phyloP scores from a whole-genome alignment of 2,329 filamentous ascomycete genomes.

The Paradendryphiella salina region DNA sequence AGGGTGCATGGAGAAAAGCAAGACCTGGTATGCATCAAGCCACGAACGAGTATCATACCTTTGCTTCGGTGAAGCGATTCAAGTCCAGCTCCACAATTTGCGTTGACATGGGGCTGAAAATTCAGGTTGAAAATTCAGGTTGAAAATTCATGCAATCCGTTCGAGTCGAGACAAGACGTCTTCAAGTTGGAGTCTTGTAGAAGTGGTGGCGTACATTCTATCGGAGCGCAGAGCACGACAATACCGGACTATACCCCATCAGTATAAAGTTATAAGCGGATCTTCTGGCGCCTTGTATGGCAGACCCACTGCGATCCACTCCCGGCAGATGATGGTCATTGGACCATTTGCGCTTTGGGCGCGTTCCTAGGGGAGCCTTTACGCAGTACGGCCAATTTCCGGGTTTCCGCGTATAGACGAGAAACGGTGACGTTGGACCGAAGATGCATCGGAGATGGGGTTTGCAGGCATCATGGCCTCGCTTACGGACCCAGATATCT shows the following conservation, averaged over 20 bases:
- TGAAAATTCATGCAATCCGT: constrained; percentile 1
- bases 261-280: constrained; percentile 2
- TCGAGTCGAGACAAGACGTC: constrained; percentile 1
- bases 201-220: constrained; percentile 6
- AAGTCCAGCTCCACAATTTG: constrained; percentile 8
- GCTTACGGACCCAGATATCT: constrained; percentile 11
- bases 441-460: constrained; percentile 17
- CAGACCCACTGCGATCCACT: not conserved
- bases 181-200: constrained; percentile 1
- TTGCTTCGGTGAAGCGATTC: constrained; percentile 19
- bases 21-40: constrained; percentile 1
- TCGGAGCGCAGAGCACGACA: constrained; percentile 5
- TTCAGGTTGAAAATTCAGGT: constrained; percentile 2
- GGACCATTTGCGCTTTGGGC: constrained; percentile 3
- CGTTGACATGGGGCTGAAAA: constrained; percentile 10
- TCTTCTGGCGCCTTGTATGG: not conserved
- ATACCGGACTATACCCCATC: not conserved
- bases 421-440: constrained; percentile 20
- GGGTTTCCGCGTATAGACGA: constrained; percentile 7
- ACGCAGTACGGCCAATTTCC: constrained; percentile 6
- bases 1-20: constrained; percentile 12
- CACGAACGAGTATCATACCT: constrained; percentile 12
- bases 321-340: not conserved
- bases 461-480: constrained; percentile 15
- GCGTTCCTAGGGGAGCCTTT: constrained; percentile 1